Percentiles rank a stretch among this genome's conserved stretches.
These are phyloP conservation scores for Sporothrix pseudoabietina DNA, from an alignment of 2,329 filamentous ascomycete species.

Conservation along the genomic window DNA sequence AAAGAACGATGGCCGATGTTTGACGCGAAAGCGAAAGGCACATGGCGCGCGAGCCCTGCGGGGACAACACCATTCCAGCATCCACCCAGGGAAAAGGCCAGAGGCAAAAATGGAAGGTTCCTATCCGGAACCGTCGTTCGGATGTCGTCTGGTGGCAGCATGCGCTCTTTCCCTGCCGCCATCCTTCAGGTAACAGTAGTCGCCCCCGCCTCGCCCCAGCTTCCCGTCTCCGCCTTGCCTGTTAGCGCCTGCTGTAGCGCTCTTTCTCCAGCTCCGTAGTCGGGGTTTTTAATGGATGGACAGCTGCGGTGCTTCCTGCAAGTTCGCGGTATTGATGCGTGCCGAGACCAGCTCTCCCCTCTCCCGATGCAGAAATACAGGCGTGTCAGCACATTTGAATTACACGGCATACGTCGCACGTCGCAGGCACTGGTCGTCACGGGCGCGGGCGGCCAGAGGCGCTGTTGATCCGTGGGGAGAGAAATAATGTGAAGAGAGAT, in stretches of 20 bases:
- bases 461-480: background rate
- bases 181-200: too few relatives aligned
- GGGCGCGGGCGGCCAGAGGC: background rate
- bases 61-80: background rate
- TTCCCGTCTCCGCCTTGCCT: constrained; percentile 3
- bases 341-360: constrained; percentile 6
- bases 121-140: constrained; percentile 7
- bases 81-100: background rate
- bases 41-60: background rate
- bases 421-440: background rate
- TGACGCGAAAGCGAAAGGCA: constrained; percentile 2
- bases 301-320: constrained; percentile 2
- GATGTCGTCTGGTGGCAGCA: constrained; percentile 8
- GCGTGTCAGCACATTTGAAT: constrained; percentile 14
- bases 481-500: background rate
- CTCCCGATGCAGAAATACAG: constrained; percentile 21
- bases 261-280: constrained; percentile 5
- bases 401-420: background rate
- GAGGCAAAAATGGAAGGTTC: background rate
- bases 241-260: background rate
- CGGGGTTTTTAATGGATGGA: constrained; percentile 3
- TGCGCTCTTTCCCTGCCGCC: background rate
- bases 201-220: constrained; percentile 13
- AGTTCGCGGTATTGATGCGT: constrained; percentile 5
- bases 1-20: background rate